phyloP scores from a whole-genome alignment of 176 grass and related monocot species.

The Hsuehochloa calcarea region DNA sequence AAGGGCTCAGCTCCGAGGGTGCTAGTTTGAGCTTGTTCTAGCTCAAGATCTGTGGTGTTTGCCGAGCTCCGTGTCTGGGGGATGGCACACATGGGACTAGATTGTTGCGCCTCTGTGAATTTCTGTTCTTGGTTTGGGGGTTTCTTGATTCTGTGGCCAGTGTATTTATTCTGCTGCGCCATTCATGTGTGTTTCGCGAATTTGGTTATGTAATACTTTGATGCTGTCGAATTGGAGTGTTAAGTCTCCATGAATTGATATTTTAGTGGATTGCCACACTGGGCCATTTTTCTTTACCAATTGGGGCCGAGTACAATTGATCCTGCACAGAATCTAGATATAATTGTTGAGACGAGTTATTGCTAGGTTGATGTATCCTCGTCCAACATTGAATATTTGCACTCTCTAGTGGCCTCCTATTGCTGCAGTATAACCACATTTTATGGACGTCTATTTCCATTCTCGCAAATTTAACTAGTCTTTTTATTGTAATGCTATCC shows the following conservation, averaged over 20 bases:
- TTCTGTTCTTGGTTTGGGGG: constrained; percentile 2
- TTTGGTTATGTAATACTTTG: not conserved
- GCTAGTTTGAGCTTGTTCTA: not conserved
- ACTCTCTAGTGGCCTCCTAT: constrained; percentile 2
- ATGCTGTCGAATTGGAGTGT: not conserved
- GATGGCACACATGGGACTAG: not conserved
- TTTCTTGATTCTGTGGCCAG: constrained; percentile 13
- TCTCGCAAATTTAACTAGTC: not conserved
- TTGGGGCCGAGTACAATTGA: not conserved
- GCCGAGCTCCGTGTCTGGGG: not conserved
- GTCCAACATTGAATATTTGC: not conserved
- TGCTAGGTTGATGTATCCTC: not conserved
- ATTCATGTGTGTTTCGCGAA: not conserved
- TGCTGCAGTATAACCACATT: not conserved
- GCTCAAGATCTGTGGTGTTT: constrained; percentile 12
- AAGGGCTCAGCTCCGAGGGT: not conserved
- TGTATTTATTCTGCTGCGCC: not conserved
- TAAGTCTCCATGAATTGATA: not conserved
- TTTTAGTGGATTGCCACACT: not conserved
- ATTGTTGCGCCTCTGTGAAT: not conserved
- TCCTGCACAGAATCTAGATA: constrained; percentile 12
- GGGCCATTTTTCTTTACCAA: not conserved
- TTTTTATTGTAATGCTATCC: not conserved
- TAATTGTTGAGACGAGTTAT: constrained; percentile 2
- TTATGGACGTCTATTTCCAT: not conserved